Evolutionary conservation across 306 rosid species (phyloP), one percentile per base, ranked within the genome.

Genomic region (Sicyos baderoa): DNA sequence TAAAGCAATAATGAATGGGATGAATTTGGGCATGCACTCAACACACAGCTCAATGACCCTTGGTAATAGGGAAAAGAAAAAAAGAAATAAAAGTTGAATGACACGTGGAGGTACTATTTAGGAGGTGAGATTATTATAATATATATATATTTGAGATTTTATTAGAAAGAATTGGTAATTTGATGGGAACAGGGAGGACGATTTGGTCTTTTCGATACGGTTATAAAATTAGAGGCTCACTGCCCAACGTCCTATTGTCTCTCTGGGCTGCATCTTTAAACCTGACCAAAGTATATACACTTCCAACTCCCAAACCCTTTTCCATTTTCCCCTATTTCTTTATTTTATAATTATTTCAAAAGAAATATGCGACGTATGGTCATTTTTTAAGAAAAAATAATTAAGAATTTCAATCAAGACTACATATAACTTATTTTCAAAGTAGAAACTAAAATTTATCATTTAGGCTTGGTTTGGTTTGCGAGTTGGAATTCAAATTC

Each of bases 231-330:
- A 29, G 42, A 72, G 67, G 87, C 88, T 72, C 93, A 76, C 93
- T 83, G 84, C 81, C 85, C 95, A 70, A 86, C 59, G 85, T 17
- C n/a, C 64, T 58, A 15, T 72, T 77, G 85, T 79, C 81, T 66
- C 79, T 80, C 76, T 76, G 68, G 27, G 74, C 75, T 71, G 60
- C 78, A 48, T 63, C 80, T 76, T 58, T 80, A 76, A 81, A 42
- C 76, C 72, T 62, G 66, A 32, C 64, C 69, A 23, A 35, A 58
- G 68, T 58, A 40, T 22, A 58, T 58, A 57, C 75, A 57, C 75
- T 56, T 25, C 75, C 48, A 72, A 72, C 44, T 18, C 53, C 57
- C 15, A 47, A 71, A 13, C 44, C 32, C 16, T 54, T n/a, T 21
- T 23, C 29, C 3, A 3, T 25, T 25, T 25, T 3, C 29, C n/a